Evolutionary conservation across 2,329 filamentous ascomycete species (phyloP).

Genomic region (Fusarium buharicum): DNA sequence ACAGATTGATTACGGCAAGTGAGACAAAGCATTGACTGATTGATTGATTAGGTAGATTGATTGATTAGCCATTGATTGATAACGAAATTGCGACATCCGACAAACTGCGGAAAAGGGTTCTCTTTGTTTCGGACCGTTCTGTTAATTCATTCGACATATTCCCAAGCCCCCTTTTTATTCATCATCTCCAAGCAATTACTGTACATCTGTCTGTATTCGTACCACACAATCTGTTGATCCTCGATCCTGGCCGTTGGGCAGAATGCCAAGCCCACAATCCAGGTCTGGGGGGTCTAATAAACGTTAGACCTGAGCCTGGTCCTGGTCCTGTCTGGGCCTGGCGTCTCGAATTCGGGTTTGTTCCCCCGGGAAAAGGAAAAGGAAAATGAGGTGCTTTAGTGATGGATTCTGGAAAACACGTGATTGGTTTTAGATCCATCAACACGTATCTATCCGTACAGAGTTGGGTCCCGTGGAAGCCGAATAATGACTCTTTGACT

Average conservation of each 20-base stretch:
- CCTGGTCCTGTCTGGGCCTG: not conserved
- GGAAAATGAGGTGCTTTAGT: not conserved
- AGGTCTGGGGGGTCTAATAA: not conserved
- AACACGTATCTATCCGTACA: not conserved
- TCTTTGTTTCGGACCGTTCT: conserved; percentile 23
- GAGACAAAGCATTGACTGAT: conserved; percentile 35
- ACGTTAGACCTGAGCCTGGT: not conserved
- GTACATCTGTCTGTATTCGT: not conserved
- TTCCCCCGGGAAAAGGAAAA: conserved; percentile 18
- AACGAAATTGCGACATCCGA: conserved; percentile 23
- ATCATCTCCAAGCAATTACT: conserved; percentile 23
- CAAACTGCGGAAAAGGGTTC: not conserved
- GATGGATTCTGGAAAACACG: not conserved
- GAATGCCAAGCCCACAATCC: not conserved
- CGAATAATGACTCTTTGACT: no score
- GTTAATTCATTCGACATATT: not conserved
- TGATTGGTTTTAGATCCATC: not conserved
- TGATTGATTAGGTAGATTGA: conserved; percentile 30
- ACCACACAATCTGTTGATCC: conserved; percentile 1
- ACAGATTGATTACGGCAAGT: conserved; percentile 19
- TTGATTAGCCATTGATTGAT: conserved; percentile 41
- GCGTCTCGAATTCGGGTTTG: conserved; percentile 29
- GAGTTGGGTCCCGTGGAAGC: no score
- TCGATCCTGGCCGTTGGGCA: conserved; percentile 11
- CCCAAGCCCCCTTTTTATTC: conserved; percentile 17